Evolutionary conservation across 345 rosid genomes (phyloP).

Genomic region (Brassica carinata): DNA sequence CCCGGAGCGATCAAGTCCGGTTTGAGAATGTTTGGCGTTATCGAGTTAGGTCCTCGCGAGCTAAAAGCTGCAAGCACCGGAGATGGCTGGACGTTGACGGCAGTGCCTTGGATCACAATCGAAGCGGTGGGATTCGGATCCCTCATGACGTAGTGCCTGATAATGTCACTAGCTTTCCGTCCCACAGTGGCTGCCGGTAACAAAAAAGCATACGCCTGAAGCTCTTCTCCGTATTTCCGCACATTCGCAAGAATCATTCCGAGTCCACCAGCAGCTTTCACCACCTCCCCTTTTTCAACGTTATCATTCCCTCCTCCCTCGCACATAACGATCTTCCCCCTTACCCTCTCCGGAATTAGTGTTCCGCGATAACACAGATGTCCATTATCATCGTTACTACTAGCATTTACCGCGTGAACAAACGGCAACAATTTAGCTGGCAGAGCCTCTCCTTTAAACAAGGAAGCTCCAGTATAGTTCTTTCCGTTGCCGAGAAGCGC

Average conservation of each 20-base stretch:
- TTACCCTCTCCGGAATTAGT: conserved; percentile 50
- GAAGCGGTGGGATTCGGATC: conserved; percentile 62
- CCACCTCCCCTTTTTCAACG: conserved; percentile 58
- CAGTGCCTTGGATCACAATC: conserved; percentile 63
- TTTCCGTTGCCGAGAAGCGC: conserved; percentile 67
- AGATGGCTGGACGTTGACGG: conserved; percentile 68
- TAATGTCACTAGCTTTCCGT: conserved; percentile 54
- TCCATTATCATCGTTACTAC: too few species aligned
- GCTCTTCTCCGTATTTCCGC: conserved; percentile 60
- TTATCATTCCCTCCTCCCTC: conserved; percentile 55
- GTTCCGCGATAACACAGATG: too few species aligned
- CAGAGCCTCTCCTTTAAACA: conserved; percentile 45
- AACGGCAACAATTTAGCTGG: conserved; percentile 47
- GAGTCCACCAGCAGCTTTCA: conserved; percentile 61
- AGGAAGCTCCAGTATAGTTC: conserved; percentile 58
- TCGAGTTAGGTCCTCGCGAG: conserved; percentile 80
- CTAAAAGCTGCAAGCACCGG: conserved; percentile 94
- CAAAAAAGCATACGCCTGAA: conserved; percentile 75
- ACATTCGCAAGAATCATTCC: conserved; percentile 49
- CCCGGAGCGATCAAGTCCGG: conserved; percentile 94
- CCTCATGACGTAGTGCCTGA: conserved; percentile 51
- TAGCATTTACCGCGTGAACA: conserved; percentile 3
- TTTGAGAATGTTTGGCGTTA: conserved; percentile 68
- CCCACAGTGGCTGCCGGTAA: conserved; percentile 77
- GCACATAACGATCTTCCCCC: conserved; percentile 67